Evolutionary conservation across 176 grass and related monocot genomes (phyloP), one percentile per base, ranked within the genome.

Genomic region (Areca catechu): DNA sequence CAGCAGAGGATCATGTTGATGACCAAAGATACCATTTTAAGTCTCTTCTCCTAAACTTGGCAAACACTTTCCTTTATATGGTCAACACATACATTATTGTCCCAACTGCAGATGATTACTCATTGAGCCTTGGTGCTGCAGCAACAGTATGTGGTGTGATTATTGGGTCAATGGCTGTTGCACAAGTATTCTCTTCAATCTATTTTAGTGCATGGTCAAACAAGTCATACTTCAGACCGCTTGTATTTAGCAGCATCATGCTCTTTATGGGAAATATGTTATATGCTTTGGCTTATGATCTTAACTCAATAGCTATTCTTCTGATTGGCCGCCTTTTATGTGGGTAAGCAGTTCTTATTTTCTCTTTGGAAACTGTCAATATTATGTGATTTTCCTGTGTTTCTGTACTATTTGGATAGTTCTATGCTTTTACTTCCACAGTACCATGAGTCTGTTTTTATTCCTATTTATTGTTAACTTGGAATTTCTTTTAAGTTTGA

Each of bases 181-280:
- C 92, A 24, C 92, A 97, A 65, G 67, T 91, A 50, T 97, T 97
- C 73, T 97, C 92, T n/a, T 97, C 92, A n/a, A 86, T 97, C 61
- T 97, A 97, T 55, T 91, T 97, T 25, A 97, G 92, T 77, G 77
- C 86, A 71, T 97, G 92, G 92, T 88, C 86, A 16, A 97, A 97
- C 43, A 91, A 58, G 30, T 90, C 86, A 1, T 97, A 96, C 58
- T 96, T 91, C 77, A 85, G 77, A 57, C 92, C 92, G 5, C 86
- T 96, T 0, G 75, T 96, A 20, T 96, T 96, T 64, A 97, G 92
- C 80, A 91, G 92, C 60, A 79, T 90, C 49, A 80, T 96, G 77
- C 64, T 97, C 28, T 77, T 88, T 62, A 20, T 75, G 5, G 92
- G 92, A 18, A 97, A 97, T 58, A 56, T 85, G 17, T 4, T 91